Evolutionary conservation across 23 red algal genomes (phyloP), one percentile per base, ranked within the genome.

Genomic region (Gracilaria domingensis): DNA sequence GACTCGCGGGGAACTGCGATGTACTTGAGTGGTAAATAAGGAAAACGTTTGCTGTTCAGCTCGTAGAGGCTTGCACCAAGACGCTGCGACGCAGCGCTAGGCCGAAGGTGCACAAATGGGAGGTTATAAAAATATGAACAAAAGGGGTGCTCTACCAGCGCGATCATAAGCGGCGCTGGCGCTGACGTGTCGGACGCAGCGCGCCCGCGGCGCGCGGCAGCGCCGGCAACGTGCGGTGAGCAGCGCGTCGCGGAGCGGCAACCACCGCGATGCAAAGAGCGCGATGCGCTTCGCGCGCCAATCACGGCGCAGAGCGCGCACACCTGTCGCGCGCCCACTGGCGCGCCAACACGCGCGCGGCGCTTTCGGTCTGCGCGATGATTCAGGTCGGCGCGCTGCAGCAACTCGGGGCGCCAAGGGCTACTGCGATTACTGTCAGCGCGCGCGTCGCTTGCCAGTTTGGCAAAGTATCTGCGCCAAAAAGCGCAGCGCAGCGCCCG

Each of bases 171-270:
- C 7, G 20, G 23, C 21, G 21, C 3, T 45, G 72, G 23, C 23
- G 20, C 34, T 77, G 72, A 77, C 72, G 72, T 77, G 72, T 77
- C 72, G 50, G 20, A 8, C 39, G 25, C 13, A 51, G 13, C 28
- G 72, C 72, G 40, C 50, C 18, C 42, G 11, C 42, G 5, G 42
- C 11, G 4, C 42, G 42, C 42, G 11, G 5, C 42, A 7, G 42
- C 42, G 4, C 5, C 4, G 42, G 11, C 42, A 25, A 25, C 32
- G 21, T 65, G 60, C 25, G 60, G 60, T 65, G 60, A 65, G 60
- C 60, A 65, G 42, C 42, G 60, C 60, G 26, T 65, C 60, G 23
- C 23, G 24, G 9, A 8, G 24, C 54, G 20, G 54, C 26, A 65
- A 25, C 26, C 11, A 18, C 64, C 17, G 64, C 64, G 11, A 34